A percentile compares a stretch with the other conserved stretches of the same genome.
Evolutionary conservation across 306 rosid species (phyloP).

Genomic region (Clitoria ternatea): DNA sequence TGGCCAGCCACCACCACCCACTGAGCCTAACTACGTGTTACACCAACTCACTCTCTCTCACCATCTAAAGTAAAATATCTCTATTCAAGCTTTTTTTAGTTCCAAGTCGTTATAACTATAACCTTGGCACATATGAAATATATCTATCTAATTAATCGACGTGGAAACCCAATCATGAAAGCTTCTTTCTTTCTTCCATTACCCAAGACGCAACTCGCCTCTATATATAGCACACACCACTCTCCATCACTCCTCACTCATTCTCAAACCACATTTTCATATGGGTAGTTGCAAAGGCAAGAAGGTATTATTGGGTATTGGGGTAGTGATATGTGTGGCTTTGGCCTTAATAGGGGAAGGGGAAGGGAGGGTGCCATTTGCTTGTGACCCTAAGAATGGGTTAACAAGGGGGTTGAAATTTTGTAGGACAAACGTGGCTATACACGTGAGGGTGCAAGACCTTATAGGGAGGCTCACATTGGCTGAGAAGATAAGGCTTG

Average conservation of each 20-base stretch:
- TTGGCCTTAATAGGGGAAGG: background rate
- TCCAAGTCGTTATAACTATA: slow-evolving; percentile 5
- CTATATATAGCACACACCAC: slow-evolving; percentile 15
- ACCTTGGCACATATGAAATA: background rate
- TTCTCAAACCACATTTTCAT: background rate
- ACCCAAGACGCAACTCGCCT: slow-evolving; percentile 31
- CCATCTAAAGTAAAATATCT: background rate
- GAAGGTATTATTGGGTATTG: background rate
- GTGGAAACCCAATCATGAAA: slow-evolving; percentile 11
- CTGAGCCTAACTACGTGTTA: slow-evolving; percentile 44
- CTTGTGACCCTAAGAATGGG: slow-evolving; percentile 71
- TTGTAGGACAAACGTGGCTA: slow-evolving; percentile 38
- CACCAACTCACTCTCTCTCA: slow-evolving; percentile 27
- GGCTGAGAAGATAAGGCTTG: slow-evolving; percentile 64
- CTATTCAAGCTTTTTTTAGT: slow-evolving; percentile 11
- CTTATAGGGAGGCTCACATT: slow-evolving; percentile 71
- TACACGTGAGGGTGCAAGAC: slow-evolving; percentile 61
- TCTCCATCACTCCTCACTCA: background rate
- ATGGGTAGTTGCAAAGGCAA: background rate
- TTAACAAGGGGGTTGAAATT: slow-evolving; percentile 51
- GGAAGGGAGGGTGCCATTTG: slow-evolving; percentile 56
- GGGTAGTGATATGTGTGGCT: background rate
- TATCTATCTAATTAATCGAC: slow-evolving; percentile 28
- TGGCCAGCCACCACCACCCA: slow-evolving; percentile 21
- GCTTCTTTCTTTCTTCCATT: background rate